Base-by-base conservation (phyloP, 306 rosid species). In the Cicer yamashitae region DNA sequence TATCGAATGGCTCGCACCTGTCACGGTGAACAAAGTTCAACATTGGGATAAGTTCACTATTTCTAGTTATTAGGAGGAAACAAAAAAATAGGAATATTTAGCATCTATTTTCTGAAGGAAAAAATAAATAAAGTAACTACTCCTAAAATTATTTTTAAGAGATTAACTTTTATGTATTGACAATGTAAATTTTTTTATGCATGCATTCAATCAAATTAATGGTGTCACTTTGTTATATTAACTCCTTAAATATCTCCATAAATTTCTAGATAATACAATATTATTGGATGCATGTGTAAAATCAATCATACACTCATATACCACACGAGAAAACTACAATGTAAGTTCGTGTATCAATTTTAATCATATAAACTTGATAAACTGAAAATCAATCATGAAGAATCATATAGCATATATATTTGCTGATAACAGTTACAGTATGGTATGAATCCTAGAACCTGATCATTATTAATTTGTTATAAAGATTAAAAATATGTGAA, bases 1-100 rank as follows among this genome's bases (percentile, higher is more conserved):
- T 90, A 74, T 94, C 97, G 74, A 94, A 91, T 14, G 98, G 96
- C 77, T 94, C 98, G 8, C 98, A 94, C 98, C 98, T 94, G 67
- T 17, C 79, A 43, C 62, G 15, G 53, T 44, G 44, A 52, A 78
- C 71, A 18, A 10, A 15, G 3, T 47, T 63, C 44, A 65, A 70
- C 78, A 81, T 82, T 40, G 77, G 6, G 18, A 52, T 44, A 20
- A 61, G 67, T 15, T 74, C 48, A 57, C 48, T 25, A 13, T 8
- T 45, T 65, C 14, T 53, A 34, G 14, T 57, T 7, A 59, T 30
- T 37, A 13, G 13, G 40, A 22, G 20, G 5, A 67, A 53, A 51
- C 7, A 56, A 44, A 13, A 60, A 10, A 25, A 7, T 22, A 30
- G 8, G 46, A 66, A 74, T 13, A 72, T 51, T 25, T 5, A 52